A percentile compares a stretch with the other conserved stretches of the same genome.
Conservation (phyloP, 2,329 filamentous ascomycete species). For the Xylaria digitata region DNA sequence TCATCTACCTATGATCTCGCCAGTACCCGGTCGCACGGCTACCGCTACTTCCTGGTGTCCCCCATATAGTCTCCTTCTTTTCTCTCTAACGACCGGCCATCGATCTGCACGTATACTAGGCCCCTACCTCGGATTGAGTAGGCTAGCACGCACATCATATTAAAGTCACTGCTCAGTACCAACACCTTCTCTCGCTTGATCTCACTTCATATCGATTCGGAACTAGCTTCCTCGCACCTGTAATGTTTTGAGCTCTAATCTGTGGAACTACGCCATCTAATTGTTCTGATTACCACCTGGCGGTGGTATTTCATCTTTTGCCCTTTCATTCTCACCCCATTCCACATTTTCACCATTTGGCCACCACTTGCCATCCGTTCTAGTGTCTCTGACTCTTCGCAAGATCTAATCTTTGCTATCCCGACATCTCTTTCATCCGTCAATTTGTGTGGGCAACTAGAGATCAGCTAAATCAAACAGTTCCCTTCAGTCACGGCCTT, state of each 20-base stretch:
- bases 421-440: constrained; percentile 49
- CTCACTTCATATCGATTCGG: constrained; percentile 18
- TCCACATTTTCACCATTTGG: constrained; percentile 30
- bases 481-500: constrained; percentile 25
- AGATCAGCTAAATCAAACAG: constrained; percentile 28
- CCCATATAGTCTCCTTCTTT: constrained; percentile 1
- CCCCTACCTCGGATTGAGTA: constrained; percentile 6
- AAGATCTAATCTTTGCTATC: constrained; percentile 49
- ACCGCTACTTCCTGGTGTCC: constrained; percentile 23
- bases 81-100: not conserved
- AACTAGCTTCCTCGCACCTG: constrained; percentile 32
- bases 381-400: constrained; percentile 39
- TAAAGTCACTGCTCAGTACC: not conserved
- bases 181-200: constrained; percentile 33
- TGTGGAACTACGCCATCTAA: constrained; percentile 29
- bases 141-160: constrained; percentile 17
- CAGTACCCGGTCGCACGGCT: constrained; percentile 3
- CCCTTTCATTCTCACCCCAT: constrained; percentile 22
- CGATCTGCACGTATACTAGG: constrained; percentile 14
- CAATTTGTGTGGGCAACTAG: constrained; percentile 45
- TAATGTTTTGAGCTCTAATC: constrained; percentile 24
- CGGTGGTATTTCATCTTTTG: constrained; percentile 21
- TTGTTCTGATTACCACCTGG: constrained; percentile 25
- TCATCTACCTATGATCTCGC: constrained; percentile 33
- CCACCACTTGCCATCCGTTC: constrained; percentile 29